Evolutionary conservation across 495 filamentous ascomycete species (phyloP).

Genomic region (Collariella sp.): DNA sequence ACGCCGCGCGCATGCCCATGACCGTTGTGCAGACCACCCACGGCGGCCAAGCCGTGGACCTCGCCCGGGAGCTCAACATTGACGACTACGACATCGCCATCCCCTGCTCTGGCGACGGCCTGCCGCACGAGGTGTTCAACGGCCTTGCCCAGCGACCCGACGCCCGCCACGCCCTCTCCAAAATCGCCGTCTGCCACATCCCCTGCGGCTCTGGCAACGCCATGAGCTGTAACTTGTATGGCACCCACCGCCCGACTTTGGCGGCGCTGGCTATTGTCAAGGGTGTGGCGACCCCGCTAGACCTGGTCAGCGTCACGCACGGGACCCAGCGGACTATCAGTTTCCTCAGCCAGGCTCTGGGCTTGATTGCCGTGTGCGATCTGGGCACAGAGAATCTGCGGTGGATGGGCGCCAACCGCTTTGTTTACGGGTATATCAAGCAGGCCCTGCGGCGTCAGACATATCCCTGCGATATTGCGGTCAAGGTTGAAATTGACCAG

Average conservation of each 20-base stretch:
- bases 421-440: constrained; percentile 72
- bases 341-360: constrained; percentile 85
- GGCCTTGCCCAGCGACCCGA: constrained; percentile 70
- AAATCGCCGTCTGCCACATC: constrained; percentile 79
- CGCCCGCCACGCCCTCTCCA: constrained; percentile 62
- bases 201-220: constrained; percentile 93
- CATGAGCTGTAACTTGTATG: constrained; percentile 82
- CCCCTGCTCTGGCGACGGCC: constrained; percentile 84
- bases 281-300: constrained; percentile 68
- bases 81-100: constrained; percentile 74
- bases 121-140: constrained; percentile 93
- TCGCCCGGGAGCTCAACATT: constrained; percentile 70
- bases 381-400: constrained; percentile 81
- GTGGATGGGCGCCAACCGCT: constrained; percentile 83
- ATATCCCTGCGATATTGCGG: constrained; percentile 82
- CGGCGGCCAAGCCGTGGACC: constrained; percentile 67
- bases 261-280: constrained; percentile 80
- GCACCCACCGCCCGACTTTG: constrained; percentile 64
- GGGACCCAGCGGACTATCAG: constrained; percentile 61
- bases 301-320: constrained; percentile 83
- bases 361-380: constrained; percentile 84
- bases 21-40: constrained; percentile 68
- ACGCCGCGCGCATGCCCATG: constrained; percentile 67
- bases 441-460: constrained; percentile 61
- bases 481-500: constrained; percentile 70